Conservation (phyloP, 306 rosid genomes). For the Alnus rubra region DNA sequence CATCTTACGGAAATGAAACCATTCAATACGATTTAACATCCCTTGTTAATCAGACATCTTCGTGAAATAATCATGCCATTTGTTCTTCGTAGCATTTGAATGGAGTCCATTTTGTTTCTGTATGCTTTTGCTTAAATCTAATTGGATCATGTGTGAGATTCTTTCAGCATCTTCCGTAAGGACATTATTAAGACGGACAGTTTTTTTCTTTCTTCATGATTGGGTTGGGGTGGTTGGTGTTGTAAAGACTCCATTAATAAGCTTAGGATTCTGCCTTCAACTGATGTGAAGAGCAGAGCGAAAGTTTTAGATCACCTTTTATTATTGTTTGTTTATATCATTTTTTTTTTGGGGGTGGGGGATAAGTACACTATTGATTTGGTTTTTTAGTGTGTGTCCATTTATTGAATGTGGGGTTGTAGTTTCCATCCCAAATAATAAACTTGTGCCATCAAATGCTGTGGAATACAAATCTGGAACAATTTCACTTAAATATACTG, state of each 20-base stretch:
- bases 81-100: not conserved
- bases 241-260: not conserved
- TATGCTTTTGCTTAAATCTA: not conserved
- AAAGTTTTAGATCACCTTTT: not conserved
- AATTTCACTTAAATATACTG: not conserved
- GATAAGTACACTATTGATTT: not conserved
- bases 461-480: not conserved
- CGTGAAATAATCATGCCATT: not conserved
- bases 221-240: slow-evolving; percentile 1
- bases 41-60: not conserved
- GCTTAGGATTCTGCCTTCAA: not conserved
- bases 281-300: not conserved
- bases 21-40: not conserved
- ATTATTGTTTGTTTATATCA: not conserved
- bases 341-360: not conserved
- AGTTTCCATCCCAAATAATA: not conserved
- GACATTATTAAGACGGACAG: not conserved
- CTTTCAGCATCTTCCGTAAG: not conserved
- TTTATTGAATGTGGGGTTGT: not conserved
- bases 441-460: not conserved
- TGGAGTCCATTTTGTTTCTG: not conserved
- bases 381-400: not conserved
- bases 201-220: not conserved
- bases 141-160: not conserved
- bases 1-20: not conserved